Percentiles rank a stretch among this genome's conserved stretches.
phyloP scores from a whole-genome alignment of 129 eudicot genomes.

The Chrysanthemum lavandulifolium region DNA sequence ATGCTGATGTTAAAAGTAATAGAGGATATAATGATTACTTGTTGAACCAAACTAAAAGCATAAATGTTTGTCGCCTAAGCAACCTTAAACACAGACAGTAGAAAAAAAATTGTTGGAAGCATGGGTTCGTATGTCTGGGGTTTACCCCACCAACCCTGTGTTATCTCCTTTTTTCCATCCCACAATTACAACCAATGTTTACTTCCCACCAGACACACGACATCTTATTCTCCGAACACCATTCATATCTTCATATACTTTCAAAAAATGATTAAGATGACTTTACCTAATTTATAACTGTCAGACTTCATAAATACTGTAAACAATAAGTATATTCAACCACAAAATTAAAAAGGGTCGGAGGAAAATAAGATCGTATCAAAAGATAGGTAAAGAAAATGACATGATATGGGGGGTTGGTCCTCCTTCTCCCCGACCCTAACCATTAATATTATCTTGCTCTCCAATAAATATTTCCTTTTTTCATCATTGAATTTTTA shows the following conservation, averaged over 20 bases:
- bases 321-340: neutral
- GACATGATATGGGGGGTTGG: conserved; percentile 35
- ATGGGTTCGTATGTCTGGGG: conserved; percentile 28
- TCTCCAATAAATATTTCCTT: conserved; percentile 8
- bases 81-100: conserved; percentile 22
- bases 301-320: neutral
- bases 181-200: conserved; percentile 18
- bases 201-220: conserved; percentile 31
- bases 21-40: neutral
- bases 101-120: conserved; percentile 21
- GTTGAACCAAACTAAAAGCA: neutral
- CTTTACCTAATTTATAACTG: neutral
- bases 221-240: conserved; percentile 24
- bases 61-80: conserved; percentile 5
- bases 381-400: conserved; percentile 24
- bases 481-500: neutral
- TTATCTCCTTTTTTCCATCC: conserved; percentile 9
- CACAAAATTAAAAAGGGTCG: neutral
- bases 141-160: conserved; percentile 31
- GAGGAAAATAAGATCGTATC: conserved; percentile 9
- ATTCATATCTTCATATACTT: neutral
- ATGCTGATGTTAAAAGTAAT: too few species aligned
- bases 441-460: conserved; percentile 33
- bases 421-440: conserved; percentile 35
- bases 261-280: neutral